Evolutionary conservation across 306 rosid species (phyloP).

Genomic region (Malus asiatica): DNA sequence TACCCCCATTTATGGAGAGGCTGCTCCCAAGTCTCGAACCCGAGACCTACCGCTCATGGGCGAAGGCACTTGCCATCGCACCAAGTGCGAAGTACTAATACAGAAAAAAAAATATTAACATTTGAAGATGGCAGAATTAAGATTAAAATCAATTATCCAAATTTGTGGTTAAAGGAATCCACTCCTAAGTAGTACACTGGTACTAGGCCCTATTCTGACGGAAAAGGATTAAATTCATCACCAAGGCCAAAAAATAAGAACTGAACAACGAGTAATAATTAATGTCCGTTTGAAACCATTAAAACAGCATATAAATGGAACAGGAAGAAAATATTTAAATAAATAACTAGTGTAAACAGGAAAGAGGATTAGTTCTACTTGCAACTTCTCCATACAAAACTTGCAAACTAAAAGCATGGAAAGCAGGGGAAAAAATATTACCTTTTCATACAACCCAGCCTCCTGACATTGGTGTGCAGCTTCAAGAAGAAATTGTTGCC

Average conservation of each 20-base stretch:
- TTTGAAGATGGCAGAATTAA: conserved; percentile 1
- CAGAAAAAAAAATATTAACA: background rate
- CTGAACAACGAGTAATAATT: background rate
- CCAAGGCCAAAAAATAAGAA: conserved; percentile 8
- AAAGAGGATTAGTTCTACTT: background rate
- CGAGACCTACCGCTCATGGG: too few relatives aligned
- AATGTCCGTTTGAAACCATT: background rate
- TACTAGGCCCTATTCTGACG: conserved; percentile 7
- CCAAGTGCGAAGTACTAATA: too few relatives aligned
- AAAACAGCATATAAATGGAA: background rate
- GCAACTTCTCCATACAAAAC: background rate
- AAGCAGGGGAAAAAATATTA: conserved; percentile 20
- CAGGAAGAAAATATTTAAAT: background rate
- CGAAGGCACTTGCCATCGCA: too few relatives aligned
- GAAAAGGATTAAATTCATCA: background rate
- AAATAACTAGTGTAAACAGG: background rate
- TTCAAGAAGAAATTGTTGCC: conserved; percentile 85
- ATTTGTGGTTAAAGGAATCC: background rate
- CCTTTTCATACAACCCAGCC: conserved; percentile 88
- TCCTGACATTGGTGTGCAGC: conserved; percentile 91
- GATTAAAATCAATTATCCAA: background rate
- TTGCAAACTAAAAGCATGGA: background rate
- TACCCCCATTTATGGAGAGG: too few relatives aligned
- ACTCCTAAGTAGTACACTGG: conserved; percentile 10
- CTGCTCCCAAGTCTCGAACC: too few relatives aligned